Evolutionary conservation across 108 stramenopile species (phyloP), one percentile per base, ranked within the genome.

Genomic region (Cyclostephanos tholiformis): DNA sequence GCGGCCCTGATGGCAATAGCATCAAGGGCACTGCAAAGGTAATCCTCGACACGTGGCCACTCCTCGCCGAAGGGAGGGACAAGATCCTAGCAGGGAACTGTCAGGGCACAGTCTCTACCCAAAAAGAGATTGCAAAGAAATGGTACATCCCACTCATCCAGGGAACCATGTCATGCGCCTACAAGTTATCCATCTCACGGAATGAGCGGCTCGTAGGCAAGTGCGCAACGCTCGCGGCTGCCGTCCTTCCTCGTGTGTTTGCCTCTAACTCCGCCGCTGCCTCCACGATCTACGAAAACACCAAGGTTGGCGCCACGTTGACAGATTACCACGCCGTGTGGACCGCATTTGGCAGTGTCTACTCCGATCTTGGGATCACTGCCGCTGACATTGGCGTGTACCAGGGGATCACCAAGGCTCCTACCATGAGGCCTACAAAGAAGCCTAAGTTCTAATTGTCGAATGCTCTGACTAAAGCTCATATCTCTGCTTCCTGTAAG

Each of bases 121-220:
- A 46, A n/a, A n/a, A n/a, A n/a, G n/a, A n/a, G n/a, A n/a, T n/a
- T n/a, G n/a, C n/a, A n/a, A n/a, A n/a, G n/a, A 46, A 46, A 13
- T 46, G 44, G 44, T 46, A 46, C 44, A 46, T 46, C 13, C 44
- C 44, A 46, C 44, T 46, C 44, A 46, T 46, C 44, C 44, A 46
- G 44, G 44, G 44, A 9, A 46, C 44, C 44, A 46, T 46, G 44
- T 46, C 44, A 12, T 46, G 44, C 44, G 44, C 44, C 13, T 46
- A 46, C 44, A 46, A 46, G 44, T 13, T 46, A 13, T 46, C 13
- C 13, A 46, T 46, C 44, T 46, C 44, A 12, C 44, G 44, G 44
- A 46, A 13, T 13, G 44, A 46, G 44, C 9, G 11, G 44, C 44
- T 46, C 13, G 44, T 12, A 46, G 44, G 11, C 44, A 46, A 46